Conservation (phyloP, 208 protist genomes). For the Trypanosoma cruzi region DNA sequence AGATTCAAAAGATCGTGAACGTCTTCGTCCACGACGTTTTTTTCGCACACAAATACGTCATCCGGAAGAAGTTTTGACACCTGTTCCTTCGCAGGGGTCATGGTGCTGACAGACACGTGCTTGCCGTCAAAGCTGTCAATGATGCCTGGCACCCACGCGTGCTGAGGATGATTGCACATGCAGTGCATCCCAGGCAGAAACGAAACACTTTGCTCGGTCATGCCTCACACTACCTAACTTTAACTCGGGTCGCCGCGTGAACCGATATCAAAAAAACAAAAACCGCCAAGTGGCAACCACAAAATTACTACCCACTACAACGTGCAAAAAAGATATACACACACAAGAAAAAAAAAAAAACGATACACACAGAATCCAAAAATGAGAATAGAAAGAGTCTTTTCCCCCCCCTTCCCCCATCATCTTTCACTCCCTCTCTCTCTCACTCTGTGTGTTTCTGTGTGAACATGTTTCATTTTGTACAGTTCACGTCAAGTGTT, state of each 20-base stretch:
- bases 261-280: too few relatives aligned
- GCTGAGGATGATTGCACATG: constrained; percentile 31
- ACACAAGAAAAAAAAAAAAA: too few relatives aligned
- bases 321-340: too few relatives aligned
- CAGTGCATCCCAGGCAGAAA: constrained; percentile 30
- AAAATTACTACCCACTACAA: too few relatives aligned
- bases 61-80: constrained; percentile 28
- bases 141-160: constrained; percentile 32
- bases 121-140: constrained; percentile 39
- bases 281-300: too few relatives aligned
- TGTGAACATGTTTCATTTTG: neutral
- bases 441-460: neutral
- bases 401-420: too few relatives aligned
- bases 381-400: too few relatives aligned
- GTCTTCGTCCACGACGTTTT: constrained; percentile 30
- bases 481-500: neutral
- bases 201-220: neutral
- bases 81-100: constrained; percentile 20
- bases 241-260: too few relatives aligned
- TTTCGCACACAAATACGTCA: constrained; percentile 34
- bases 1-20: constrained; percentile 45
- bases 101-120: constrained; percentile 18
- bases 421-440: neutral
- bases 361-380: too few relatives aligned
- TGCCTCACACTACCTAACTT: too few relatives aligned